These are phyloP conservation scores for Trichoderma cornu-damae DNA, from an alignment of 2,329 filamentous ascomycete species.

Conservation along the genomic window DNA sequence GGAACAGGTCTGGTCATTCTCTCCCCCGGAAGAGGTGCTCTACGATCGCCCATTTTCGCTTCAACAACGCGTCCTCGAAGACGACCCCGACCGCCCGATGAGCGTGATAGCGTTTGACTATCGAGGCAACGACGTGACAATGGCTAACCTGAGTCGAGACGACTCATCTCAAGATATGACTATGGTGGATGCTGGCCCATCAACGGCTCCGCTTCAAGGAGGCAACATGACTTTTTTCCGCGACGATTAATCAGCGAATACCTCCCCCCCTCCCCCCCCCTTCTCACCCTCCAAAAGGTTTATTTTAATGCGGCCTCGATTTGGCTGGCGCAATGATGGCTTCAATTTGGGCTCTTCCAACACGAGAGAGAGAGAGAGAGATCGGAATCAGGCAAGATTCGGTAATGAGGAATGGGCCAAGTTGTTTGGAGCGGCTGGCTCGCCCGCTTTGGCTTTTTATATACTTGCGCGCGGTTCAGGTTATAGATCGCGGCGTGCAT, in stretches of 20 bases:
- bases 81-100: slow-evolving; percentile 44
- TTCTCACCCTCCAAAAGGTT: too few relatives aligned
- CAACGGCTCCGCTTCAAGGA: slow-evolving; percentile 48
- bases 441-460: slow-evolving; percentile 28
- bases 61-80: slow-evolving; percentile 43
- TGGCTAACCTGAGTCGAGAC: slow-evolving; percentile 32
- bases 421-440: slow-evolving; percentile 23
- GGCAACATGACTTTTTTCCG: slow-evolving; percentile 48
- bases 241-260: slow-evolving; percentile 35
- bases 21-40: slow-evolving; percentile 68
- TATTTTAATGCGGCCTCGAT: slow-evolving; percentile 3
- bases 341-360: slow-evolving; percentile 8
- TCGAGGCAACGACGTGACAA: slow-evolving; percentile 30
- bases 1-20: slow-evolving; percentile 84
- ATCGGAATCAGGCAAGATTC: slow-evolving; percentile 4
- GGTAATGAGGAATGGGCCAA: slow-evolving; percentile 13
- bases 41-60: slow-evolving; percentile 50
- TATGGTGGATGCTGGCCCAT: slow-evolving; percentile 53
- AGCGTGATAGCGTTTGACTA: slow-evolving; percentile 48
- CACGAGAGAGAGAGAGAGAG: slow-evolving; percentile 3
- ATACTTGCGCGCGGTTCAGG: slow-evolving; percentile 28
- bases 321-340: slow-evolving; percentile 11
- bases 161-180: slow-evolving; percentile 45
- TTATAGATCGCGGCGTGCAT: slow-evolving; percentile 30
- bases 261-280: too few relatives aligned